phyloP scores from a whole-genome alignment of 768 basidiomycete species.

The Lentinus tigrinus region DNA sequence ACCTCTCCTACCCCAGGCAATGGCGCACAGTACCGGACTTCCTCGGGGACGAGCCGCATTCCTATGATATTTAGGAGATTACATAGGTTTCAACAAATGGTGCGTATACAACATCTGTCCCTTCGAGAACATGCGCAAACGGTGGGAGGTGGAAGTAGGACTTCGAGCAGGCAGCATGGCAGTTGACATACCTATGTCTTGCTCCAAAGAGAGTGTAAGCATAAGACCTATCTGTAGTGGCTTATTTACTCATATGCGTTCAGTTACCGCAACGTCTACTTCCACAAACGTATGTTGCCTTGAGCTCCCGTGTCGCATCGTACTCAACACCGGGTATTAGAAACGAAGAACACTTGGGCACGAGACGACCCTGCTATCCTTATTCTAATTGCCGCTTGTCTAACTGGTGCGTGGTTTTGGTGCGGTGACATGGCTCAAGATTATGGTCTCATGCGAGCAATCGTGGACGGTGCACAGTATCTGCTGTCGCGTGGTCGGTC shows the following conservation, averaged over 20 bases:
- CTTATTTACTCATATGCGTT: background rate
- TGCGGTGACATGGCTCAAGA: too few species aligned
- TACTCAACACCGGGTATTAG: conserved; percentile 36
- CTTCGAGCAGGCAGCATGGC: conserved; percentile 96
- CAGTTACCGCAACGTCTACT: conserved; percentile 95
- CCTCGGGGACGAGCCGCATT: conserved; percentile 47
- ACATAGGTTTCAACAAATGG: conserved; percentile 87
- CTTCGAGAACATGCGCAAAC: background rate
- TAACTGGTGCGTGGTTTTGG: conserved; percentile 58
- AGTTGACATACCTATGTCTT: conserved; percentile 89
- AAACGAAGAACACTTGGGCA: conserved; percentile 98
- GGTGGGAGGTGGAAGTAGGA: conserved; percentile 52
- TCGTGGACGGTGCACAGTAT: conserved; percentile 44
- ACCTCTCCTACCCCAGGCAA: conserved; percentile 20
- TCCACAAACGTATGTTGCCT: conserved; percentile 80
- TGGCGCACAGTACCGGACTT: conserved; percentile 19
- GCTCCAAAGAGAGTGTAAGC: conserved; percentile 88
- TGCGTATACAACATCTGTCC: conserved; percentile 28
- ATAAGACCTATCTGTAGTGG: background rate
- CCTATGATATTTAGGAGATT: conserved; percentile 80
- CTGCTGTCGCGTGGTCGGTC: conserved; percentile 83
- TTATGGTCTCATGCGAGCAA: background rate
- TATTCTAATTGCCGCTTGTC: conserved; percentile 77
- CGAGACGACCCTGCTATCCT: conserved; percentile 96
- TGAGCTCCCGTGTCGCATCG: background rate